Percentiles rank a stretch among this genome's conserved stretches.
Evolutionary conservation across 345 rosid species (phyloP).

Genomic region (Iberis pinnata): DNA sequence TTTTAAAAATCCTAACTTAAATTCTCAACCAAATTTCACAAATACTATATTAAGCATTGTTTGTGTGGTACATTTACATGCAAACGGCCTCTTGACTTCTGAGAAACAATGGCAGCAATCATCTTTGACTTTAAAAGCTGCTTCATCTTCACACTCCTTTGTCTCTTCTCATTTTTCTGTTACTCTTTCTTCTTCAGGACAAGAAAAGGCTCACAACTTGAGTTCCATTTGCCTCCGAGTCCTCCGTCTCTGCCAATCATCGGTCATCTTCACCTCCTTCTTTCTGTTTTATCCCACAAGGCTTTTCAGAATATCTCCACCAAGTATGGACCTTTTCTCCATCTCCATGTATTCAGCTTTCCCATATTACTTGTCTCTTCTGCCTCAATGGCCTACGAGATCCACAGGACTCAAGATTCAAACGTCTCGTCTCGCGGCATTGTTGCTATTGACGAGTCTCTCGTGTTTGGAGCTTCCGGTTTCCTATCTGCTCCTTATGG

Average conservation of each 20-base stretch:
- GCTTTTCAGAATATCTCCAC: background rate
- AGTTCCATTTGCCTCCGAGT: conserved; percentile 7
- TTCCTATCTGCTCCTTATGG: conserved; percentile 4
- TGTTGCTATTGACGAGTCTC: background rate
- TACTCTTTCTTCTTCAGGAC: conserved; percentile 13
- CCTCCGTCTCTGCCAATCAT: conserved; percentile 1
- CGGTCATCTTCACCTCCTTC: conserved; percentile 17
- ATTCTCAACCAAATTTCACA: too few relatives aligned
- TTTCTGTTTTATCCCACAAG: conserved; percentile 4
- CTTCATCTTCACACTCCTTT: background rate
- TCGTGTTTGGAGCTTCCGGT: background rate
- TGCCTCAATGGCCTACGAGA: background rate
- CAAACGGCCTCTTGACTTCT: too few relatives aligned
- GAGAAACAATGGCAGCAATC: conserved; percentile 8
- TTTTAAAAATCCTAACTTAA: too few relatives aligned
- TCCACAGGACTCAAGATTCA: background rate
- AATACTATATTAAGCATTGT: too few relatives aligned
- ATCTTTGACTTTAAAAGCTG: background rate
- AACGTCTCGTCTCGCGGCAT: conserved; percentile 1
- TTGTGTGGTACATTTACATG: too few relatives aligned
- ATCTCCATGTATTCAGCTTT: background rate
- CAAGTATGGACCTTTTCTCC: conserved; percentile 12
- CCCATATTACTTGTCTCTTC: conserved; percentile 2
- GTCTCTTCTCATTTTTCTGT: background rate
- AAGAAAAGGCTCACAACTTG: conserved; percentile 1